These are phyloP conservation scores for Curvularia eragrostidis DNA, from an alignment of 2,329 filamentous ascomycete species.

Conservation along the genomic window DNA sequence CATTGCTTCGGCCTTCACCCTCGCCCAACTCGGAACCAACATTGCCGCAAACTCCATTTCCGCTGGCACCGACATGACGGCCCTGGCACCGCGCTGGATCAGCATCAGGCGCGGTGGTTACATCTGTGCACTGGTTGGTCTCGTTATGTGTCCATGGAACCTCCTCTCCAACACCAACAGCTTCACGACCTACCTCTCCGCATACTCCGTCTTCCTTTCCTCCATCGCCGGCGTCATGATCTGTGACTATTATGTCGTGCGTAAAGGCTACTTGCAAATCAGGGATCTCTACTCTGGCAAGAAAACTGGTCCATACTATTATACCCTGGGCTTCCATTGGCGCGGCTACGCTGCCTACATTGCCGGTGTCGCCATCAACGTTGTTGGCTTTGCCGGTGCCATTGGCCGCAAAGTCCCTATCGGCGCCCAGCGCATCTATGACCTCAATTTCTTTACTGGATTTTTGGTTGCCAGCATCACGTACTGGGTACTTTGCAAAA, in stretches of 20 bases:
- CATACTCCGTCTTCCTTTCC: slow-evolving; percentile 93
- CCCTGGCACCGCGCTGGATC: slow-evolving; percentile 77
- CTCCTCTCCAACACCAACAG: slow-evolving; percentile 76
- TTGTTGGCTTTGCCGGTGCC: slow-evolving; percentile 87
- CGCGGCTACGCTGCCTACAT: slow-evolving; percentile 84
- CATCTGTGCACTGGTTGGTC: slow-evolving; percentile 77
- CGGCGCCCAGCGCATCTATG: slow-evolving; percentile 85
- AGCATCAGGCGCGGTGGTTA: slow-evolving; percentile 89
- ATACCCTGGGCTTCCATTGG: slow-evolving; percentile 76
- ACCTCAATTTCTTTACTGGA: slow-evolving; percentile 87
- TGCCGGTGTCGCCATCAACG: slow-evolving; percentile 83
- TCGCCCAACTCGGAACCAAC: slow-evolving; percentile 85
- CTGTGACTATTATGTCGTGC: slow-evolving; percentile 85
- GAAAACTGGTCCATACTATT: slow-evolving; percentile 74
- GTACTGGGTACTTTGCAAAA: slow-evolving; percentile 73
- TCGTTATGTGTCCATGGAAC: slow-evolving; percentile 88
- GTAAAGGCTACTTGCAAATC: slow-evolving; percentile 79
- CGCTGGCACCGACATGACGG: slow-evolving; percentile 82
- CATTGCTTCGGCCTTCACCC: slow-evolving; percentile 61
- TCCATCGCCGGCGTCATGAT: slow-evolving; percentile 92
- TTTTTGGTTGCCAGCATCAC: slow-evolving; percentile 71
- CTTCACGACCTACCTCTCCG: slow-evolving; percentile 90
- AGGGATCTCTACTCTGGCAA: slow-evolving; percentile 79
- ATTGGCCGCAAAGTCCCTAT: slow-evolving; percentile 74
- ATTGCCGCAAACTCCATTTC: slow-evolving; percentile 87